phyloP scores from a whole-genome alignment of 1,284 basidiomycete species.

The Ustilago shanxiensis region DNA sequence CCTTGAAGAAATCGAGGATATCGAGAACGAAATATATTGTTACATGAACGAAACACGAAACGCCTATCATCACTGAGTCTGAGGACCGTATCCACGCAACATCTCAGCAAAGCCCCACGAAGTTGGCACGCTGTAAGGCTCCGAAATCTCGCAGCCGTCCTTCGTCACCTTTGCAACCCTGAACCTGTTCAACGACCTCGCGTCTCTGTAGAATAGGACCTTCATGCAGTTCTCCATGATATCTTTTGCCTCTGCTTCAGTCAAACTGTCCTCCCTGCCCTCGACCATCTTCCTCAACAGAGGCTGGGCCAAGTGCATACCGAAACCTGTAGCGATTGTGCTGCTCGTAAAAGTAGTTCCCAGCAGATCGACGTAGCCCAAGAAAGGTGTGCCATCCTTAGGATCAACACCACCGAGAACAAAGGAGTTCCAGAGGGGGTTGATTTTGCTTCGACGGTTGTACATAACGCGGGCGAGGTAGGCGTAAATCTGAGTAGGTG shows the following conservation, averaged over 20 bases:
- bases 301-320: conserved; percentile 93
- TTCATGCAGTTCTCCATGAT: conserved; percentile 90
- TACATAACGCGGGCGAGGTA: conserved; percentile 94
- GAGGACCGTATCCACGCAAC: conserved; percentile 78
- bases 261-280: conserved; percentile 80
- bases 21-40: conserved; percentile 1
- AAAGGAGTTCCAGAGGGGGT: conserved; percentile 96
- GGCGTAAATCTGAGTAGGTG: conserved; percentile 91
- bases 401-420: conserved; percentile 78
- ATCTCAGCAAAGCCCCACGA: conserved; percentile 93
- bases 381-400: conserved; percentile 62
- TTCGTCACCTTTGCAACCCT: conserved; percentile 92
- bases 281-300: conserved; percentile 90
- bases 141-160: conserved; percentile 83
- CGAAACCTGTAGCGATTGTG: conserved; percentile 97
- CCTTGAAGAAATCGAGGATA: too few species aligned
- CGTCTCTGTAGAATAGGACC: conserved; percentile 96
- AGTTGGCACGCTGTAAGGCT: conserved; percentile 82
- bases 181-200: conserved; percentile 96
- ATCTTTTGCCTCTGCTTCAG: conserved; percentile 82
- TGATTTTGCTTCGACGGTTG: conserved; percentile 83
- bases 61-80: conserved; percentile 59
- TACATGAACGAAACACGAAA: conserved; percentile 2
- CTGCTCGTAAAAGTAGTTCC: conserved; percentile 94
- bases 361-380: conserved; percentile 95